Evolutionary conservation across 495 filamentous ascomycete genomes (phyloP), one percentile per base, ranked within the genome.

Genomic region (Aspergillus ellipticus): DNA sequence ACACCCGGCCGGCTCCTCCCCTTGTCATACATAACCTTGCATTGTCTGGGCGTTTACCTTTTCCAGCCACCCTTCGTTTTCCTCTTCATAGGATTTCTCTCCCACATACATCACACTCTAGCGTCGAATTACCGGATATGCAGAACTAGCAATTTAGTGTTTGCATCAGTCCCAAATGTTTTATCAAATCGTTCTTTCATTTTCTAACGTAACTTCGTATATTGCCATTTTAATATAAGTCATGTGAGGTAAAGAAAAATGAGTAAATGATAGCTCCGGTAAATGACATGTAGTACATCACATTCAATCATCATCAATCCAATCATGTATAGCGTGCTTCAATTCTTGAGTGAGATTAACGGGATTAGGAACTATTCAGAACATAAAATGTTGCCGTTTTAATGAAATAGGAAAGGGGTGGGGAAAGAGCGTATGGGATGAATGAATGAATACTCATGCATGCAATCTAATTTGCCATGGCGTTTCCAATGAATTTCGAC

Each of bases 401-500:
- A n/a, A 51, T 43, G 53, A 17, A 52, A 49, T 39, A 31, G 42
- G 33, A 42, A 29, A 13, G 10, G 19, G 42, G 35, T 9, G 9
- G 47, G 28, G 35, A 28, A 35, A 48, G 42, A 42, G n/a, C 26
- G 29, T 42, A 35, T 24, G 9, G 21, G 22, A 43, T 35, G 24
- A 47, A 43, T 28, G 20, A 37, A 60, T 35, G 29, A 21, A 52
- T 17, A 43, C 24, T 17, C 28, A 22, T 16, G 13, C 19, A 11
- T 33, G 17, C 33, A 17, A 42, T 24, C 39, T 56, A 6, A 29
- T 48, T n/a, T 1, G 24, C 24, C 45, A 48, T 22, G n/a, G 53
- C 58, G 28, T 35, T 29, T 9, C 22, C 49, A 43, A 75, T 75
- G 57, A 75, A 75, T 8, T 42, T 56, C 8, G 72, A 64, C 53